Percentiles rank a stretch among this genome's conserved stretches.
phyloP scores from a whole-genome alignment of 2,329 filamentous ascomycete genomes.

The Fusarium albosuccineum region DNA sequence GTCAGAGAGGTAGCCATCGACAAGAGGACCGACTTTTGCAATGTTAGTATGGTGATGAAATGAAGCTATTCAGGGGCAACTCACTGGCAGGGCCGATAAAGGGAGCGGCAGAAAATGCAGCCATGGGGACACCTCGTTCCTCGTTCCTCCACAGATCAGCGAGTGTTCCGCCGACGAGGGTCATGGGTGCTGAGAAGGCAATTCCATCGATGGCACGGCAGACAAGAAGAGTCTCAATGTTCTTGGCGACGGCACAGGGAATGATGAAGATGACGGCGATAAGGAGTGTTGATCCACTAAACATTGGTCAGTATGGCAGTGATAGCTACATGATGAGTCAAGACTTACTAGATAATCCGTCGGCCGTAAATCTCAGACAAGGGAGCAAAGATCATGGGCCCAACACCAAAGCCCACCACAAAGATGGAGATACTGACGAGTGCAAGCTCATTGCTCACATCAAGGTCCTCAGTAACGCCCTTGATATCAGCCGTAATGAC shows the following conservation, averaged over 20 bases:
- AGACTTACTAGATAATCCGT: constrained; percentile 73
- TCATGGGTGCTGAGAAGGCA: constrained; percentile 88
- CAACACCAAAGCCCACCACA: constrained; percentile 84
- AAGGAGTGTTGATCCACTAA: constrained; percentile 70
- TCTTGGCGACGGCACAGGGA: constrained; percentile 81
- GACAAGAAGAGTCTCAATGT: constrained; percentile 81
- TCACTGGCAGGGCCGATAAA: constrained; percentile 82
- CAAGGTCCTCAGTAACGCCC: constrained; percentile 73
- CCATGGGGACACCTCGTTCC: constrained; percentile 89
- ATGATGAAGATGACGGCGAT: constrained; percentile 84
- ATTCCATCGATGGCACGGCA: constrained; percentile 85
- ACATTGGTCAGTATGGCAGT: not conserved
- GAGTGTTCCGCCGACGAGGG: constrained; percentile 83
- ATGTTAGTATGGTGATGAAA: constrained; percentile 11
- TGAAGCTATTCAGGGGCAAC: constrained; percentile 24
- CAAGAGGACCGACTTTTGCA: constrained; percentile 72
- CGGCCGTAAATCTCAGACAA: constrained; percentile 82
- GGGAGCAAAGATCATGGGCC: constrained; percentile 84
- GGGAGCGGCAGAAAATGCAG: constrained; percentile 84
- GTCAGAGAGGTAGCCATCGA: constrained; percentile 82
- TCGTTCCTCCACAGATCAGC: constrained; percentile 88
- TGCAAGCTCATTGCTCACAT: constrained; percentile 78
- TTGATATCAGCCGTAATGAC: constrained; percentile 83
- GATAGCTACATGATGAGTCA: not conserved
- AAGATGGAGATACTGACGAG: constrained; percentile 81